Base-by-base conservation (phyloP, 1,284 basidiomycete genomes). In the Trametes pubescens region DNA sequence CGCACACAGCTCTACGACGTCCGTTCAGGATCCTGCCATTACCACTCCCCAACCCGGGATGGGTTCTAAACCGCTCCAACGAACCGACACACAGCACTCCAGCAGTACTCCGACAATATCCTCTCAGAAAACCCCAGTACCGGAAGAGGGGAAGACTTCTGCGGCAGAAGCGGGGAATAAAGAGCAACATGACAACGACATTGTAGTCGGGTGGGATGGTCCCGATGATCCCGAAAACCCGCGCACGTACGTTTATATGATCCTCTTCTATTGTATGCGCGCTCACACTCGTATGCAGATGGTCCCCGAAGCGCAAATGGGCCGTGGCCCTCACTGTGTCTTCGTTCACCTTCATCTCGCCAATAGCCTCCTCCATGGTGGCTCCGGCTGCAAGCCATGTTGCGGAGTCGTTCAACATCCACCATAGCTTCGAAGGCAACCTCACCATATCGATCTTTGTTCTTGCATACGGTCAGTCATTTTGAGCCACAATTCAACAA, bases 391-490 rank as follows among this genome's bases (percentile, higher is more conserved):
- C 81, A 0, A 66, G 66, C 0, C 81, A 84, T 52, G 71, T 92
- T 11, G 84, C 86, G 3, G 61, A 71, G 22, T 76, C 87, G 16
- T 86, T 90, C 67, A 79, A 82, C 2, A 81, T 92, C 8, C 83
- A 81, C 4, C 82, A 70, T 64, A 70, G 66, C 1, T 82, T 80
- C 2, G 67, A 87, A 4, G 74, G 84, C 16, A 84, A 86, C 0
- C 80, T 92, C 74, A 83, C 82, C 10, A 84, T 85, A 0, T 88
- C 87, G 0, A 81, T 91, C 1, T 92, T 91, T 66, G 79, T 92
- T 1, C 78, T 91, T 37, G 88, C 85, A 16, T 89, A 84, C 67
- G 86, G 88, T 85, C 51, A 61, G 73, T 32, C 7, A 14, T 51
- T 21, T 16, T 32, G 16, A n/a, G 5, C 44, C 38, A 16, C 1